Evolutionary conservation across 495 filamentous ascomycete genomes (phyloP), one percentile per base, ranked within the genome.

Genomic region (Alectoria sarmentosa): DNA sequence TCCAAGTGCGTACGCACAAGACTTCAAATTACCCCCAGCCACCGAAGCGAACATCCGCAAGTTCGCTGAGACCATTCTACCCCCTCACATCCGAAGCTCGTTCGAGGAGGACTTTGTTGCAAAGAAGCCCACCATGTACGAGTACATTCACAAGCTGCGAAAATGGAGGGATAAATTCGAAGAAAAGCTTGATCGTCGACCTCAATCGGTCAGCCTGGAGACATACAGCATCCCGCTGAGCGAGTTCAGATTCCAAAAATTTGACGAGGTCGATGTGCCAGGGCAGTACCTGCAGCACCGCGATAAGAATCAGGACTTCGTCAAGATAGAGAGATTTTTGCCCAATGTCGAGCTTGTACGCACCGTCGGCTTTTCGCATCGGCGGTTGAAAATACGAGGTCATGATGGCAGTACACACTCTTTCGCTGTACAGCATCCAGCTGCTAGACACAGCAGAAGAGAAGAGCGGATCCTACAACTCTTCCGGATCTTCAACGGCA

Each of bases 121-220:
- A 37, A 90, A 89, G 69, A 96, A 96, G 76, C 94, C 94, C 19
- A 96, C 91, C 19, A 94, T 97, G 89, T 86, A 87, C 70, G 91
- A 96, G 71, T 99, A 99, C 78, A 97, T 99, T 64, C 91, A 96
- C 69, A 97, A 96, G 73, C 82, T 97, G 46, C 88, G 95, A 26
- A 90, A 88, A 69, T 99, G 95, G 95, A 86, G 95, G 42, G 92
- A 96, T 77, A 92, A 94, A 73, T 97, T 99, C 72, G 95, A 98
- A 71, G 93, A 96, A 76, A 96, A 93, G 76, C 86, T 99, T 58
- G 95, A 99, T 73, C 88, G 91, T n/a, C 84, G 95, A 42, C 79
- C 86, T 21, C 81, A 80, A 63, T 81, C 80, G 17, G 83, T 90
- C 57, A 81, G 80, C 65, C 79, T 99, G 23, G 95, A 98, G 73